phyloP scores from a whole-genome alignment of 2,329 filamentous ascomycete genomes.

The Bipolaris cookei region DNA sequence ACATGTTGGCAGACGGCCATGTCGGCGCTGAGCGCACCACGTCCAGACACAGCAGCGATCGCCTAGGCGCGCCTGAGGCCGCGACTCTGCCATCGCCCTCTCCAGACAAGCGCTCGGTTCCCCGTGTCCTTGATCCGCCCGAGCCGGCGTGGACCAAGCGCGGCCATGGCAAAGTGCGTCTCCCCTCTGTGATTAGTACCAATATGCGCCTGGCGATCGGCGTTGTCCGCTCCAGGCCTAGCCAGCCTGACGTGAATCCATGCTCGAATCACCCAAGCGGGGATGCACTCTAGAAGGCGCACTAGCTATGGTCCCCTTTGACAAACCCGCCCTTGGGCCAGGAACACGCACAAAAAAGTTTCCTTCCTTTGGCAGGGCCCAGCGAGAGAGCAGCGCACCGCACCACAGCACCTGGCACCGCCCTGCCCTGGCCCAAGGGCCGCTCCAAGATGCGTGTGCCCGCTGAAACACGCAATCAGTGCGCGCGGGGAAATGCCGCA shows the following conservation, averaged over 20 bases:
- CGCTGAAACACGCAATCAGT: constrained; percentile 26
- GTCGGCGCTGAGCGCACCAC: background rate
- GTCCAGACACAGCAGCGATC: constrained; percentile 29
- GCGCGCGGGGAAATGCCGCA: constrained; percentile 15
- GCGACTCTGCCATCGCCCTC: constrained; percentile 15
- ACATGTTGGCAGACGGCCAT: constrained; percentile 33
- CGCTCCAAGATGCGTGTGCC: constrained; percentile 4
- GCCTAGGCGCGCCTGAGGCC: background rate
- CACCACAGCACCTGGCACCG: too few relatives aligned
- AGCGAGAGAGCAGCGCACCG: background rate
- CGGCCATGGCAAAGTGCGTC: constrained; percentile 17
- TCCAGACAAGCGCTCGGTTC: constrained; percentile 35
- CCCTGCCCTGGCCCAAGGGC: constrained; percentile 3
- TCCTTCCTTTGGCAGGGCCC: constrained; percentile 14
- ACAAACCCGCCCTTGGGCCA: constrained; percentile 25
- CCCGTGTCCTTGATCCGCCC: constrained; percentile 31
- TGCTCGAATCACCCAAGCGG: constrained; percentile 33
- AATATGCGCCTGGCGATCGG: constrained; percentile 26
- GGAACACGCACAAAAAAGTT: constrained; percentile 34
- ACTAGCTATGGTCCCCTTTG: constrained; percentile 22
- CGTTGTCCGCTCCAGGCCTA: constrained; percentile 25
- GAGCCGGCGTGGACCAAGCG: constrained; percentile 27
- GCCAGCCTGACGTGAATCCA: constrained; percentile 15
- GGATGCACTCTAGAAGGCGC: constrained; percentile 18
- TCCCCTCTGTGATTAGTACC: too few relatives aligned